Base-by-base conservation (phyloP, 768 basidiomycete genomes). In the Tulasnella sp. region DNA sequence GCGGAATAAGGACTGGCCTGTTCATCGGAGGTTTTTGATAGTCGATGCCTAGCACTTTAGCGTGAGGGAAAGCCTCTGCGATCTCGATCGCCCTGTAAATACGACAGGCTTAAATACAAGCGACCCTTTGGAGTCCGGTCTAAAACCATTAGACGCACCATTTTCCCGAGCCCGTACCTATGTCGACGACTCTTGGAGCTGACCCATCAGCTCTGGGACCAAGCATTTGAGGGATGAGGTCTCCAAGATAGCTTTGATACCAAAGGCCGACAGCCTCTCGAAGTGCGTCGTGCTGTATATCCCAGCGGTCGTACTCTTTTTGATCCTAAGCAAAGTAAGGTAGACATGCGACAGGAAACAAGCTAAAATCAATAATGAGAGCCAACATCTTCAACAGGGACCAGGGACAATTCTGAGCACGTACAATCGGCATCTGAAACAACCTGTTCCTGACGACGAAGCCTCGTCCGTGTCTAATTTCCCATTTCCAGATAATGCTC, bases 41-140 rank as follows among this genome's bases (percentile, higher is more conserved):
- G 29, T 72, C 71, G 71, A 72, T 72, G 25, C 38, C 71, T 19
- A 72, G 19, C 34, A 74, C 73, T 58, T 74, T 52, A 25, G 73
- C 49, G 14, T 34, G 54, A 17, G 42, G 73, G 49, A 58, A 74
- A 42, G 54, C 73, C 54, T 15, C 22, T 17, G 73, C 73, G 31
- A 74, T 74, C 49, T 74, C 73, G 9, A 45, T 38, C 17, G 73
- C 73, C 73, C 73, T 74, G 71, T n/a, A 72, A n/a, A 34, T n/a
- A 70, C n/a, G 71, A 22, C 22, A 40, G 0, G 19, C 25, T 64
- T 64, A 29, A 64, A 25, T 64, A 29, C 58, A 25, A 25, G 29
- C 19, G n/a, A 29, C 58, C 58, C 58, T 25, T 64, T 64, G 58
- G 22, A n/a, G 9, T 22, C 45, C 45, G 17, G 45, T 22, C 17